Percentiles rank a stretch among this genome's conserved stretches.
Evolutionary conservation across 2,329 filamentous ascomycete species (phyloP).

Genomic region (Gliomastix tumulicola): DNA sequence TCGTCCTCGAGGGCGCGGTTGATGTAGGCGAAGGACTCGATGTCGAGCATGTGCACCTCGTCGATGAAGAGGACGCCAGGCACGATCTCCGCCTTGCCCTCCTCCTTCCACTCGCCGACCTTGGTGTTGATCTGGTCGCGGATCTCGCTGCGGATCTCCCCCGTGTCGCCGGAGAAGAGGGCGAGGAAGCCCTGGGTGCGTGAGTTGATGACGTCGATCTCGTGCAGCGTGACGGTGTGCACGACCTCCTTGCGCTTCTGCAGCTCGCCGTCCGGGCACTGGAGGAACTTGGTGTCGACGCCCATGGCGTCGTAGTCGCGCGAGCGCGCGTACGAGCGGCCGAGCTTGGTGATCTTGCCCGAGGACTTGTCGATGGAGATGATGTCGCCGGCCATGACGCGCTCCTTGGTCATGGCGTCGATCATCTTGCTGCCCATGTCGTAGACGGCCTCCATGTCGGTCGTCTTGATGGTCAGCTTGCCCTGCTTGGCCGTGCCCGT

Average conservation of each 20-base stretch:
- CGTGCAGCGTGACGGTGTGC: constrained; percentile 93
- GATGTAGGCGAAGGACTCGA: constrained; percentile 98
- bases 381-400: constrained; percentile 96
- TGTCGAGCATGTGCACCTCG: constrained; percentile 99
- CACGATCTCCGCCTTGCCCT: constrained; percentile 97
- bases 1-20: constrained; percentile 95
- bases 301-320: constrained; percentile 99
- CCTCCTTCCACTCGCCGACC: constrained; percentile 97
- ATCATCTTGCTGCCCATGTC: constrained; percentile 99
- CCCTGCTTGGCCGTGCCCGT: constrained; percentile 97
- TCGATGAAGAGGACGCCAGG: constrained; percentile 97
- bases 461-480: constrained; percentile 98
- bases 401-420: constrained; percentile 98
- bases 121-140: constrained; percentile 99
- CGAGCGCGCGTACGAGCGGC: constrained; percentile 87
- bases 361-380: constrained; percentile 98
- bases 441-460: constrained; percentile 99
- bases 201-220: constrained; percentile 99
- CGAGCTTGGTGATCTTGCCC: constrained; percentile 95
- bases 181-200: constrained; percentile 97
- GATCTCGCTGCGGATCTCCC: constrained; percentile 95
- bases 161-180: constrained; percentile 95
- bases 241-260: constrained; percentile 96
- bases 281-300: constrained; percentile 94
- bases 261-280: constrained; percentile 94